Evolutionary conservation across 345 rosid species (phyloP), one percentile per base, ranked within the genome.

Genomic region (Salix viminalis): DNA sequence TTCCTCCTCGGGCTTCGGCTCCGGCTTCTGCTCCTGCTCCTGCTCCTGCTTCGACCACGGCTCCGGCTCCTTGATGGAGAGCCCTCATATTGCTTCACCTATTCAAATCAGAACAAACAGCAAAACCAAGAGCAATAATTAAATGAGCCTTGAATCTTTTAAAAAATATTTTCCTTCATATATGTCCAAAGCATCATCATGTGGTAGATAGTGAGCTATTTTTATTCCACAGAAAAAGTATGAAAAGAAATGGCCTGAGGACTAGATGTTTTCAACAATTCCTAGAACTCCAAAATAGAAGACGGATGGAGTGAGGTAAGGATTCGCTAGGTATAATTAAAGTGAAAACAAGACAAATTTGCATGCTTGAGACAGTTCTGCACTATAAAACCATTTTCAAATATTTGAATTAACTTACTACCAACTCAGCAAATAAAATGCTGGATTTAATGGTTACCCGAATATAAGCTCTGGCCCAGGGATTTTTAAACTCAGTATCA

Each of bases 401-500:
- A 58, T 58, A 58, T n/a, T n/a, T 58, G 26, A 58, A 58, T 23
- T 9, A 58, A 23, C 62, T 58, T n/a, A 23, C 64, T 23, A 58
- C 14, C 64, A n/a, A 0, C 64, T 58, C 64, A 58, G 10, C 64
- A 23, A 9, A 58, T 23, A 58, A 58, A 42, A 58, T 21, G 61
- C 26, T 56, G 10, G 61, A 54, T 8, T 54, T 21, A 54, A 54
- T 54, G 61, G 62, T 34, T 69, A 69, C 71, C 71, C 52, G 71
- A 19, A 69, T 69, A 69, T 39, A 69, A 42, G 71, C 50, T 44
- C 52, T 69, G 44, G 71, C 46, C 44, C 44, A 69, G 13, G 71
- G 71, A 69, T 69, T 69, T 39, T 52, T 44, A 44, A 69, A 69
- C 16, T 69, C 71, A 23, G 71, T 69, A 21, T 69, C 71, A 69